Conservation (phyloP, 1,284 basidiomycete species). For the Boletus sp. region DNA sequence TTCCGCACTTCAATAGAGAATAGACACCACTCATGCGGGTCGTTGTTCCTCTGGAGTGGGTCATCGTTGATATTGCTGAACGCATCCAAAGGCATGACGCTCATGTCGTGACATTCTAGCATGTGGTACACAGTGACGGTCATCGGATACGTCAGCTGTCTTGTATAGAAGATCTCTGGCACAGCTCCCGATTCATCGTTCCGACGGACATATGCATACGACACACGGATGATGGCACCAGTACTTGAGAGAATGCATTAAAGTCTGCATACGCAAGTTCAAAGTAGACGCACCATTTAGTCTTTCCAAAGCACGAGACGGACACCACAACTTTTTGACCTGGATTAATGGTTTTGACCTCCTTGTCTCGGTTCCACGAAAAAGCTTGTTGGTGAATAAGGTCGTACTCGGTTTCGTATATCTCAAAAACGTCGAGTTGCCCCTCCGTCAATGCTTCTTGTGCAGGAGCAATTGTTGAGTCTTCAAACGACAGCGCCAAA, state of each 20-base stretch:
- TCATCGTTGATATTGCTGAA: slow-evolving; percentile 31
- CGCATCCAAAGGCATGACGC: slow-evolving; percentile 60
- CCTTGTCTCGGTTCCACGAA: slow-evolving; percentile 61
- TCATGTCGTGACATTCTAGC: slow-evolving; percentile 80
- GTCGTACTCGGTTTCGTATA: slow-evolving; percentile 88
- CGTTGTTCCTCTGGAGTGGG: slow-evolving; percentile 38
- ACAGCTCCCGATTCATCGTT: slow-evolving; percentile 33
- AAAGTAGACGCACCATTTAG: slow-evolving; percentile 68
- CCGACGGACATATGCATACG: slow-evolving; percentile 73
- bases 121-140: slow-evolving; percentile 92
- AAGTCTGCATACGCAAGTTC: background rate
- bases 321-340: slow-evolving; percentile 67
- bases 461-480: slow-evolving; percentile 77
- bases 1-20: slow-evolving; percentile 87
- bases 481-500: slow-evolving; percentile 80
- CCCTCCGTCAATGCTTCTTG: slow-evolving; percentile 77
- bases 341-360: slow-evolving; percentile 57
- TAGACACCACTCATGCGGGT: slow-evolving; percentile 72
- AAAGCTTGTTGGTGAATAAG: slow-evolving; percentile 79
- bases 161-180: slow-evolving; percentile 68
- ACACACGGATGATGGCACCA: slow-evolving; percentile 73
- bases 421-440: slow-evolving; percentile 76
- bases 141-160: slow-evolving; percentile 80
- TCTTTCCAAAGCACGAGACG: slow-evolving; percentile 81
- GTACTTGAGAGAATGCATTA: slow-evolving; percentile 45